Evolutionary conservation across 768 basidiomycete species (phyloP), one percentile per base, ranked within the genome.

Genomic region (Amanita polypyramis): DNA sequence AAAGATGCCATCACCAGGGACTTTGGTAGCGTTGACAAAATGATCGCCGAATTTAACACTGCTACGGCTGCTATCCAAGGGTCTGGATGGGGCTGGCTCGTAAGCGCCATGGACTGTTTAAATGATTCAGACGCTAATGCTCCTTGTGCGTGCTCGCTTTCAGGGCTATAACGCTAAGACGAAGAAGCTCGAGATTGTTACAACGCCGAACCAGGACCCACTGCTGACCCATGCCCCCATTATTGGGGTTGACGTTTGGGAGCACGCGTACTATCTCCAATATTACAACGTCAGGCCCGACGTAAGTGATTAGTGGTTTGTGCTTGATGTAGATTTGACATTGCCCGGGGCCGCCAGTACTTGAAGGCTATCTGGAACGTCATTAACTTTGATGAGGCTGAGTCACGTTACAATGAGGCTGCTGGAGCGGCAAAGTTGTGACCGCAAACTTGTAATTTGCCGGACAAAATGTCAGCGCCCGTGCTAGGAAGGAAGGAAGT

Each of bases 141-240:
- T 43, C 19, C 36, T 56, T 20, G 47, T 49, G 42, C 19, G 27
- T 25, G 17, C 33, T 20, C 11, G 25, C 12, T 11, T 33, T 25
- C 45, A 87, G 86, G 93, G 90, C 3, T 66, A 75, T 48, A 85
- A 89, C 70, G 72, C 79, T 21, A 49, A 60, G 49, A 78, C 68
- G 53, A 79, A 80, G 67, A 72, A 70, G 56, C 80, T 99, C 49
- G 92, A 95, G 72, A 77, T 96, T 55, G 68, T 77, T 43, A 94
- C 96, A 36, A 98, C 96, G 27, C 64, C 91, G 4, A 98, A 99
- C 77, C 96, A 99, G 72, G 94, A 97, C 62, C 94, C 93, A 51
- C 75, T 94, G 43, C 66, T 90, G 55, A 63, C 68, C 39, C 82
- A 80, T 60, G 66, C 77, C 47, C 89, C 92, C 47, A 76, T 96